These are phyloP conservation scores for Rhizopus sp. DNA, from an alignment of 371 early-diverging fungal species.

Conservation along the genomic window DNA sequence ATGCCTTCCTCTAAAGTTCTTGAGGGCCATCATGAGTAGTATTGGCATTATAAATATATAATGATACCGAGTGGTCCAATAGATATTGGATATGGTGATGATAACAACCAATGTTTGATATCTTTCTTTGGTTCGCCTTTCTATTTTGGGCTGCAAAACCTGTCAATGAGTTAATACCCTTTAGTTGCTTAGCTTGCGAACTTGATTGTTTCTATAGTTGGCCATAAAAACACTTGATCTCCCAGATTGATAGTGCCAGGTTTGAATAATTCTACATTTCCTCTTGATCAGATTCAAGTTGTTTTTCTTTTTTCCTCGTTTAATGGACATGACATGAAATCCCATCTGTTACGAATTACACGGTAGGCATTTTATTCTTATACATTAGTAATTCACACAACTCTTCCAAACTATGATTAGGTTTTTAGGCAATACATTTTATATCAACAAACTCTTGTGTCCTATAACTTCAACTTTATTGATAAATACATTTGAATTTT, in stretches of 20 bases:
- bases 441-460: slow-evolving; percentile 8
- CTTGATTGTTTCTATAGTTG: slow-evolving; percentile 5
- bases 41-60: slow-evolving; percentile 9
- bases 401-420: slow-evolving; percentile 7
- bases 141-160: slow-evolving; percentile 7
- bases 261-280: slow-evolving; percentile 7
- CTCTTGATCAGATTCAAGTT: slow-evolving; percentile 8
- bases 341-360: slow-evolving; percentile 4
- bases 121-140: slow-evolving; percentile 8
- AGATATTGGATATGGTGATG: slow-evolving; percentile 9
- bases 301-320: slow-evolving; percentile 8
- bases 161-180: slow-evolving; percentile 5
- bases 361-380: slow-evolving; percentile 9
- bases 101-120: slow-evolving; percentile 9
- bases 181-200: slow-evolving; percentile 6
- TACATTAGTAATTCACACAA: slow-evolving; percentile 7
- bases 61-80: slow-evolving; percentile 4
- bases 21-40: slow-evolving; percentile 6
- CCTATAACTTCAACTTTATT: slow-evolving; percentile 7
- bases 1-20: slow-evolving; percentile 6
- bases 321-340: slow-evolving; percentile 6
- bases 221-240: slow-evolving; percentile 9
- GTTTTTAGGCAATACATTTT: slow-evolving; percentile 8
- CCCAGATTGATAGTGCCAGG: slow-evolving; percentile 7
- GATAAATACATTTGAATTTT: slow-evolving; percentile 8